Evolutionary conservation across 179 eudicot species (phyloP).

Genomic region (Beta corolliflora): DNA sequence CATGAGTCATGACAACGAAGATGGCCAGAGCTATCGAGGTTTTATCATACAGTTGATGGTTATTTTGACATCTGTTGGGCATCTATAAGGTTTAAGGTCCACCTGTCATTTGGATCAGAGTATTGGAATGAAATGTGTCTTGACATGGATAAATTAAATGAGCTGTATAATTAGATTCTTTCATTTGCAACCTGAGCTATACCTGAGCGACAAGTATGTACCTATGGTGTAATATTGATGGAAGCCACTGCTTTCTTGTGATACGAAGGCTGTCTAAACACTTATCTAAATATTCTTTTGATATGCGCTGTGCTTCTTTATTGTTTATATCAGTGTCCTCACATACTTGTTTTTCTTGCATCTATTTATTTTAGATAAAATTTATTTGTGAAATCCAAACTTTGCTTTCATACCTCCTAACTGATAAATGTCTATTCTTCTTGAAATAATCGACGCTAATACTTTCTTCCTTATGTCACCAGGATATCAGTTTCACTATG

Average conservation of each 20-base stretch:
- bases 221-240: neutral
- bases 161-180: neutral
- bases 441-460: neutral
- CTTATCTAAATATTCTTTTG: neutral
- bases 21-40: neutral
- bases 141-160: neutral
- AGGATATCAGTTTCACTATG: conserved; percentile 87
- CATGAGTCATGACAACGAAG: neutral
- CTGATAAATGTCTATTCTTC: neutral
- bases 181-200: neutral
- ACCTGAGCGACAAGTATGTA: neutral
- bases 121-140: neutral
- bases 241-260: neutral
- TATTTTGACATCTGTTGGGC: too few species aligned
- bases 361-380: neutral
- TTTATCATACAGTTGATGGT: neutral
- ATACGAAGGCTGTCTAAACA: neutral
- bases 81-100: too few species aligned
- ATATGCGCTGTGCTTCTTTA: neutral
- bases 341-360: neutral
- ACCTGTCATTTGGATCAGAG: neutral
- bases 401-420: neutral
- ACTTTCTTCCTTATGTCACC: conserved; percentile 17
- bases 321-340: neutral
- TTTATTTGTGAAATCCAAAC: neutral